These are phyloP conservation scores for Diaporthe helianthi DNA, from an alignment of 2,329 filamentous ascomycete species.

Conservation along the genomic window DNA sequence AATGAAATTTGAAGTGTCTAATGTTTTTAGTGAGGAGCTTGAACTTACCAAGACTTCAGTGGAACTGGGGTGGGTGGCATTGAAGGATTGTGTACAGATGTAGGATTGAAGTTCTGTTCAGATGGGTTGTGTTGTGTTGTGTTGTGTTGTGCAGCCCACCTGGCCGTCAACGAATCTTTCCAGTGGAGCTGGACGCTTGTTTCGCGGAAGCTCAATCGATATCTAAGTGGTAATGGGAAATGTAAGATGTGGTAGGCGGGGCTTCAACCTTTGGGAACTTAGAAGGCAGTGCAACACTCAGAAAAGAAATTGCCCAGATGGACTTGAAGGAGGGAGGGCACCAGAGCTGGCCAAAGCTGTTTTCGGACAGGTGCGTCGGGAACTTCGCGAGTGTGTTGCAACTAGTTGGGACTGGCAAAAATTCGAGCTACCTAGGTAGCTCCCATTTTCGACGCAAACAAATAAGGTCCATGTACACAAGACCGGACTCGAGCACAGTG, in stretches of 20 bases:
- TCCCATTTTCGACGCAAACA: not conserved
- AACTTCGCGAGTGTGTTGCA: not conserved
- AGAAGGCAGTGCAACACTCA: no score
- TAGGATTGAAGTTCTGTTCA: no score
- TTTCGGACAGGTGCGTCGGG: not conserved
- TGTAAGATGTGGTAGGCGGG: no score
- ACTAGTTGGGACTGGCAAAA: not conserved
- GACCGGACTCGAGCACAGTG: no score
- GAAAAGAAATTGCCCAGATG: no score
- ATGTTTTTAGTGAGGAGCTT: no score
- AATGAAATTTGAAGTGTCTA: not conserved
- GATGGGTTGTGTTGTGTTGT: not conserved
- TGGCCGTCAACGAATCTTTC: not conserved
- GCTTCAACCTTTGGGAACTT: no score
- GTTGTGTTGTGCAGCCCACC: no score
- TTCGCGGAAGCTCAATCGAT: not conserved
- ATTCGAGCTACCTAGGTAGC: no score
- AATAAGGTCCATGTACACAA: not conserved
- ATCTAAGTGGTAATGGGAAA: not conserved
- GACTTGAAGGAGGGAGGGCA: no score
- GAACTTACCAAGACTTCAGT: not conserved
- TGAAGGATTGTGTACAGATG: no score
- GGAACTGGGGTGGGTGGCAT: no score
- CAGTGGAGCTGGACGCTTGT: not conserved
- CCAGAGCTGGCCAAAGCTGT: not conserved